Base-by-base conservation (phyloP, 1,284 basidiomycete genomes). In the Apiotrichum akiyoshidainum region DNA sequence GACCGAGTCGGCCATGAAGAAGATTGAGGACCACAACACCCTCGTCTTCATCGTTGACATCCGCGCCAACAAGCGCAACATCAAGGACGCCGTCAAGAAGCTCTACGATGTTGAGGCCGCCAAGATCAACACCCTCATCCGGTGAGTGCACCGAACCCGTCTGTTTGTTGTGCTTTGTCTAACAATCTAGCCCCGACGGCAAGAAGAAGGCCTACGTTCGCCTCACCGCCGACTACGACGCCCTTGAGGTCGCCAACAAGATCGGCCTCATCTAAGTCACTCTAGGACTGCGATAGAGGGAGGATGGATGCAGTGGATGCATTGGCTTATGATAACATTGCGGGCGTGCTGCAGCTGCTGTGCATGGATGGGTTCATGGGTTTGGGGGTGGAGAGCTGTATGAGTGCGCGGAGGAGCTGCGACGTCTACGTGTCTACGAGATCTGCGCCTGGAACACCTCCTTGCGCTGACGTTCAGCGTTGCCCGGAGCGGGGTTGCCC, bases 1-100 rank as follows among this genome's bases (percentile, higher is more conserved):
- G 79, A 84, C 83, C 62, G 83, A 83, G 78, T 78, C 75, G 41
- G 81, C 81, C 65, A 82, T 83, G 81, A 82, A 83, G 85, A 97
- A 99, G 87, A 98, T 99, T 68, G 95, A 99, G 84, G 95, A 98
- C 81, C 88, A 97, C 84, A 99, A 99, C 84, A 98, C 95, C 46
- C 86, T 99, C 61, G 94, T 98, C 64, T 98, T 98, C 84, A 89
- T 98, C 68, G 92, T 96, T 56, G 94, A 98, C 81, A 79, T 97
- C 79, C 87, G 86, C 77, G 84, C 81, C 86, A 99, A 98, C 88
- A 99, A 99, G 87, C 87, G 92, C 60, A 92, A 97, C 80, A 98
- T 99, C 83, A 95, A 94, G 86, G 92, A 93, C 70, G 95, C 95
- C 11, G 91, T 99, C 70, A 97, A 98, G 87, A 96, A 97, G 86